Percentiles rank a stretch among this genome's conserved stretches.
These are phyloP conservation scores for Ceratopteris richardii DNA, from an alignment of 75 land plant genomes.

Conservation along the genomic window DNA sequence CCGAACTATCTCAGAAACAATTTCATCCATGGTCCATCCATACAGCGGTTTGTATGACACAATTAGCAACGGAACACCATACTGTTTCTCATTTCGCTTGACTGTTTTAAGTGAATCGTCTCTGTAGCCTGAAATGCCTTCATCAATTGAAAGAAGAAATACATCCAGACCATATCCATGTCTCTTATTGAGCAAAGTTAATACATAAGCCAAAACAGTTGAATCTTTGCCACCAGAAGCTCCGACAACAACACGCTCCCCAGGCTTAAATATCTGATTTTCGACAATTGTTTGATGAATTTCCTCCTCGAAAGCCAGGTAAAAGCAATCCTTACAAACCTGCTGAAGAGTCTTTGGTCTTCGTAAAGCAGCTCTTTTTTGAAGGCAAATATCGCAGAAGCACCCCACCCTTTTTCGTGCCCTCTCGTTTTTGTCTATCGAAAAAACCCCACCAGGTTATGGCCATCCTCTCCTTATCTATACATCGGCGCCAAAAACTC, in stretches of 20 bases:
- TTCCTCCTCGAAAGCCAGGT: slow-evolving; percentile 75
- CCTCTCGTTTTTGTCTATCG: no score
- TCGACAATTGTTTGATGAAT: slow-evolving; percentile 76
- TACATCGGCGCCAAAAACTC: no score
- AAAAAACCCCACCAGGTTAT: no score
- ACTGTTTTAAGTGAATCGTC: slow-evolving; percentile 99
- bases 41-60: slow-evolving; percentile 92
- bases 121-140: slow-evolving; percentile 95
- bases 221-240: slow-evolving; percentile 99
- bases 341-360: slow-evolving; percentile 11
- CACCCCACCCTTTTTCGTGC: no score
- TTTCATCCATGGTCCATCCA: slow-evolving; percentile 99
- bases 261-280: slow-evolving; percentile 71
- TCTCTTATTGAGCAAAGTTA: slow-evolving; percentile 64
- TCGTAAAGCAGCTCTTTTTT: background rate
- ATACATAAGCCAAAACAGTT: slow-evolving; percentile 88
- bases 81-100: slow-evolving; percentile 97
- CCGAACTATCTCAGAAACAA: slow-evolving; percentile 80
- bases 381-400: no score
- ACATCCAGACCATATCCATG: slow-evolving; percentile 90
- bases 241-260: slow-evolving; percentile 89
- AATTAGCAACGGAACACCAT: slow-evolving; percentile 85
- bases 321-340: slow-evolving; percentile 94
- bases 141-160: slow-evolving; percentile 88
- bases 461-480: no score